Evolutionary conservation across 345 rosid species (phyloP), one percentile per base, ranked within the genome.

Genomic region (Eucalyptus cloeziana): DNA sequence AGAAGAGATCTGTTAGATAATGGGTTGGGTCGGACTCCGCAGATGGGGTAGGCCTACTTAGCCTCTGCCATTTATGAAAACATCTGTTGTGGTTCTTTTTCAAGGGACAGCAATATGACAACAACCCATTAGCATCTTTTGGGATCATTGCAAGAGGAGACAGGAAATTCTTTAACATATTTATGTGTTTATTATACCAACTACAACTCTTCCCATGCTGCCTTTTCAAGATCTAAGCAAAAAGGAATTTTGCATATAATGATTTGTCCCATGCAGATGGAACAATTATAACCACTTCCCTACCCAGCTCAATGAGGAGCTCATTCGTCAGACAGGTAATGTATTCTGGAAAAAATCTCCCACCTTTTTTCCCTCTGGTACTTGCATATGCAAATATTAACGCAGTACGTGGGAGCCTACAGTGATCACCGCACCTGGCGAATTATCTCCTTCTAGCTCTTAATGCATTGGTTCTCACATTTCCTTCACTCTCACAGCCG

Each of bases 1-100:
- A 88, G 95, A 91, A 91, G 97, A 92, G 89, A 87, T 88, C 91
- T 96, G 86, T 93, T 96, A 6, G 92, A 94, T 45, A 96, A 95
- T 92, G 95, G 96, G 13, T 94, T 95, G 50, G 96, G 94, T 49
- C 87, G 90, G 88, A 94, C 98, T 94, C 97, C 98, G 92, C 97
- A 95, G 67, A 95, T 96, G 98, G 98, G 98, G 96, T 94, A 91
- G 52, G 56, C 21, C 30, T 33, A 79, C 17, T 81, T 88, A 40
- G 64, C 43, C 33, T 19, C 9, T 33, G 31, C 64, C n/a, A 37
- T 43, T 13, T n/a, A 31, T 27, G 21, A 43, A 37, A 37, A 27
- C 33, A 49, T 81, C 58, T 21, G 8, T 22, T 14, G 33, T 13
- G 22, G 43, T 49, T 85, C 40, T 81, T 85, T 85, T 85, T 64